Percentiles rank a stretch among this genome's conserved stretches.
phyloP scores from a whole-genome alignment of 306 rosid species.

The Fragaria iinumae region DNA sequence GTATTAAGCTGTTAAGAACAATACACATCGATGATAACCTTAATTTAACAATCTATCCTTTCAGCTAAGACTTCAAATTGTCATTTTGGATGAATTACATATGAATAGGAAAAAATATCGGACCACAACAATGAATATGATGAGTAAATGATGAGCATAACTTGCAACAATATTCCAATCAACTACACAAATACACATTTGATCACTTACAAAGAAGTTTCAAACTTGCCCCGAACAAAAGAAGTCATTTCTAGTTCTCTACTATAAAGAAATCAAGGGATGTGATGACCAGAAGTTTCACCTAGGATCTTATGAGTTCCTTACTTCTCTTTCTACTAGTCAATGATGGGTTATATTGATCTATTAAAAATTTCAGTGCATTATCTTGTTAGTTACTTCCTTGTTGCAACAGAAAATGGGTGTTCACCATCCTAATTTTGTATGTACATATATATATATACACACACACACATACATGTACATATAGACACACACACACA shows the following conservation, averaged over 20 bases:
- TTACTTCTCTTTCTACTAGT: background rate
- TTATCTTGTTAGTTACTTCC: background rate
- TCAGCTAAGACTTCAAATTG: background rate
- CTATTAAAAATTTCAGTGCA: too few species aligned
- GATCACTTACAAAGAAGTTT: background rate
- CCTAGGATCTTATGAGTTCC: background rate
- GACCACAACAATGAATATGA: background rate
- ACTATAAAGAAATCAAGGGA: background rate
- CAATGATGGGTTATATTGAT: conserved; percentile 4
- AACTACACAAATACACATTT: background rate
- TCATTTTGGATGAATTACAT: background rate
- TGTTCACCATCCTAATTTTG: background rate
- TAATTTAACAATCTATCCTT: background rate
- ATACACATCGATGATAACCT: conserved; percentile 13
- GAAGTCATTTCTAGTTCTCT: background rate
- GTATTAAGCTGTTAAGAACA: conserved; percentile 12
- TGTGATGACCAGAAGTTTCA: background rate
- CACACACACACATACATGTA: background rate
- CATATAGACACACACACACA: background rate
- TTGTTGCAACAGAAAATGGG: background rate
- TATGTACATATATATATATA: background rate
- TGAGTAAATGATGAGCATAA: background rate
- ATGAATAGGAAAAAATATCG: background rate
- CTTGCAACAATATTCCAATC: background rate
- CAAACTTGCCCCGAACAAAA: background rate